Evolutionary conservation across 2,329 filamentous ascomycete genomes (phyloP).

Genomic region (Fusarium sp.): DNA sequence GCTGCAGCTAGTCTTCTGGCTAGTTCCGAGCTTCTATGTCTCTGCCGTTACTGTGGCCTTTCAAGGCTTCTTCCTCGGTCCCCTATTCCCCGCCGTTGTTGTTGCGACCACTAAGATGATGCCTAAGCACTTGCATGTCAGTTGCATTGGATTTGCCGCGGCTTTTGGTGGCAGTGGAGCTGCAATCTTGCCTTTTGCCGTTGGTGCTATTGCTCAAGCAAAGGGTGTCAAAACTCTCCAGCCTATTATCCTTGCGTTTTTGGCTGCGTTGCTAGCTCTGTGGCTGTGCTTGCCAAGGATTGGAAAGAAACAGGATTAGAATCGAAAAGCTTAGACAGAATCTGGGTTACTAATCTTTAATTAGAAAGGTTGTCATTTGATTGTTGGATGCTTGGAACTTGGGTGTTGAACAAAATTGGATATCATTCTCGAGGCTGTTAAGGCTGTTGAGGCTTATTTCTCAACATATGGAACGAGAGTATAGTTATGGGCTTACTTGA

Average conservation of each 20-base stretch:
- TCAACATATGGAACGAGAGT: too few relatives aligned
- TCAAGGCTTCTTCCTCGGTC: slow-evolving; percentile 84
- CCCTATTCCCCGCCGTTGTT: slow-evolving; percentile 80
- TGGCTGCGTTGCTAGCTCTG: slow-evolving; percentile 59
- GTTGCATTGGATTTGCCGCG: slow-evolving; percentile 80
- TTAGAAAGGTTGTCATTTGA: too few relatives aligned
- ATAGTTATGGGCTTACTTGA: too few relatives aligned
- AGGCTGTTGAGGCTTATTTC: too few relatives aligned
- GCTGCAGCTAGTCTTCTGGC: slow-evolving; percentile 82
- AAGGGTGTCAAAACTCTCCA: slow-evolving; percentile 69
- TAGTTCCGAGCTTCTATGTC: slow-evolving; percentile 81
- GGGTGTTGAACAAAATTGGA: too few relatives aligned
- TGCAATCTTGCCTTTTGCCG: slow-evolving; percentile 74
- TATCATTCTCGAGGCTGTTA: too few relatives aligned
- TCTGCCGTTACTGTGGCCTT: slow-evolving; percentile 78
- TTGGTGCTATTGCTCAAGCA: slow-evolving; percentile 73
- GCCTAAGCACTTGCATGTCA: slow-evolving; percentile 80
- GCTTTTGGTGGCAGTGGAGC: slow-evolving; percentile 82
- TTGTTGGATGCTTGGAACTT: too few relatives aligned
- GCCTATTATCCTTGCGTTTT: slow-evolving; percentile 66
- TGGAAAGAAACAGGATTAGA: slow-evolving; percentile 56
- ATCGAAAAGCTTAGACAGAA: too few relatives aligned
- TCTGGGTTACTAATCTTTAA: too few relatives aligned
- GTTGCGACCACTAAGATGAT: slow-evolving; percentile 77
- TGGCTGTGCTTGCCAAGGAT: slow-evolving; percentile 63